A percentile compares a stretch with the other conserved stretches of the same genome.
Evolutionary conservation across 2,329 filamentous ascomycete species (phyloP).

Genomic region (Rhynchosporium graminicola): DNA sequence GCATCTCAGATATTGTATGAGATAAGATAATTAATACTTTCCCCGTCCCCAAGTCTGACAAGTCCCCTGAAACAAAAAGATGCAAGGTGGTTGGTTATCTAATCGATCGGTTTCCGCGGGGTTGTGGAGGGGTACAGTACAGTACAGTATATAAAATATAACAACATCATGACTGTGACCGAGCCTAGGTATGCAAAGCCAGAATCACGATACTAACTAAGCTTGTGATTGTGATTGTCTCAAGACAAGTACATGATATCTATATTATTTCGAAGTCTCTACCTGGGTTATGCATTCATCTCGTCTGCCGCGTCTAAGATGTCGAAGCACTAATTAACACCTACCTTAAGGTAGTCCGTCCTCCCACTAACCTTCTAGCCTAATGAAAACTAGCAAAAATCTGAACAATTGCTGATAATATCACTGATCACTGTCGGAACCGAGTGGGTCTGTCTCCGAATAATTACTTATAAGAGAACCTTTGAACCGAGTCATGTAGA

Average conservation of each 20-base stretch:
- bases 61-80: not conserved
- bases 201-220: not conserved
- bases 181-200: too few relatives aligned
- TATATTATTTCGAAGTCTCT: not conserved
- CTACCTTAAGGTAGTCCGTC: not conserved
- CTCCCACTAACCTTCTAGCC: constrained; percentile 10
- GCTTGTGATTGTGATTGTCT: not conserved
- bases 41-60: not conserved
- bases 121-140: constrained; percentile 1
- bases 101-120: not conserved
- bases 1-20: too few relatives aligned
- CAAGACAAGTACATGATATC: not conserved
- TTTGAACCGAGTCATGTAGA: too few relatives aligned
- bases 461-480: too few relatives aligned
- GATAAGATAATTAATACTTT: too few relatives aligned
- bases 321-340: not conserved
- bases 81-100: not conserved
- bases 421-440: not conserved
- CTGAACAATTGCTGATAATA: not conserved
- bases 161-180: too few relatives aligned
- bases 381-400: constrained; percentile 4
- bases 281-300: not conserved
- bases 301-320: not conserved
- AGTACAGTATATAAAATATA: too few relatives aligned
- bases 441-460: not conserved